Base-by-base conservation (phyloP, 2,329 filamentous ascomycete species). In the Trichophyton simii region DNA sequence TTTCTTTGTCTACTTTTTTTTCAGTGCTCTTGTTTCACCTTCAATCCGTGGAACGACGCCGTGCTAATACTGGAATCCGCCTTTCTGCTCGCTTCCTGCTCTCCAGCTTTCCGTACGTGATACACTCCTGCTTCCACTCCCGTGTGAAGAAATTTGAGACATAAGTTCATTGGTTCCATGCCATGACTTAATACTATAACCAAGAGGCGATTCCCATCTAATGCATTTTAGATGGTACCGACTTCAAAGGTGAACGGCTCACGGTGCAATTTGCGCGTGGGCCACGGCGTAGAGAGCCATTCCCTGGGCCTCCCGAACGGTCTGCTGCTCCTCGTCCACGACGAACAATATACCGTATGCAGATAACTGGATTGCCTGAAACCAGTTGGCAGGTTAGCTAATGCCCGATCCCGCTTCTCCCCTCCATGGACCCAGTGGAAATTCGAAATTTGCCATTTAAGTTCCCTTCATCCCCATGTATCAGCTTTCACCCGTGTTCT, bases 351-450 rank as follows among this genome's bases (percentile, higher is more conserved):
- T 91, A 91, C 77, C 88, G 94, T 76, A 97, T 99, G 94, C 87
- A 92, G 77, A 95, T 99, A 73, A 88, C 89, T 81, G 92, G 91
- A 80, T 89, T 99, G 77, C 91, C 92, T 75, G 92, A 97, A 82
- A 99, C 94, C 82, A 96, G 91, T 85, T 99, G 94, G 94, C 94
- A 99, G 94, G 94, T 99, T 87, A 94, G 94, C 66, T 70, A 69
- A 72, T 34, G 52, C 31, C 52, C 52, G 66, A 59, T 66, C 68
- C 68, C 68, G 69, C 34, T 71, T 60, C 65, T 62, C 61, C 62
- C 65, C 61, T 31, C 62, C 65, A 63, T 67, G 70, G 69, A 71
- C 66, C 67, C 63, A 60, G 68, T 66, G 68, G 60, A 48, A 20
- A 57, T 57, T 11, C 34, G 34, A n/a, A 31, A 22, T 15, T 41